A percentile compares a stretch with the other conserved stretches of the same genome.
Evolutionary conservation across 169 alveolate genomes (phyloP).

Genomic region (Babesia bigemina): DNA sequence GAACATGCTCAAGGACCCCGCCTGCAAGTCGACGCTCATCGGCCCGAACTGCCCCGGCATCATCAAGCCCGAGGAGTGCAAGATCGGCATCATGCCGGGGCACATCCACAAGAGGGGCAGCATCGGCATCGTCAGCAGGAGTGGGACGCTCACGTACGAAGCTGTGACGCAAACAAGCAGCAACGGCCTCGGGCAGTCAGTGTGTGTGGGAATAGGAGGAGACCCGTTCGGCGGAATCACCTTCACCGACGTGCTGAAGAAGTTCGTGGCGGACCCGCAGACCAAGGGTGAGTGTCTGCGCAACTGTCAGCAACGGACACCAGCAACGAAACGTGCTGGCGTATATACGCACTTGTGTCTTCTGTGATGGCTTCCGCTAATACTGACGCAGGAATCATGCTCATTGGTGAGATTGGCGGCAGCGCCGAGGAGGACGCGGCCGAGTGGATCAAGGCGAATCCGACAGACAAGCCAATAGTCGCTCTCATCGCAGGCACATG

Average conservation of each 20-base stretch:
- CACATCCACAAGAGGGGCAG: constrained; percentile 90
- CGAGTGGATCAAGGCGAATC: constrained; percentile 89
- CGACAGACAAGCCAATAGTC: constrained; percentile 91
- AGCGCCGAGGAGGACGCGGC: constrained; percentile 97
- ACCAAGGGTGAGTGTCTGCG: constrained; percentile 86
- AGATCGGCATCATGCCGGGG: constrained; percentile 99
- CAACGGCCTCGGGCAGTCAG: constrained; percentile 96
- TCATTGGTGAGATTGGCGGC: constrained; percentile 99
- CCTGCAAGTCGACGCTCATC: constrained; percentile 86
- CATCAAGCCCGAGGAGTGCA: constrained; percentile 98
- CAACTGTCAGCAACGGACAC: not conserved
- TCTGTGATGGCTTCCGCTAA: not conserved
- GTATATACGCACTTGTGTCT: not conserved
- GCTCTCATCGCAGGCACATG: constrained; percentile 96
- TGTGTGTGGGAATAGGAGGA: constrained; percentile 98
- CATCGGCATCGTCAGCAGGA: constrained; percentile 87
- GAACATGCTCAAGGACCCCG: constrained; percentile 75
- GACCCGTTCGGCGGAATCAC: constrained; percentile 98
- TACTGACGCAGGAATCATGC: constrained; percentile 81
- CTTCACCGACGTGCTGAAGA: constrained; percentile 94
- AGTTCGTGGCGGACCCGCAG: constrained; percentile 91
- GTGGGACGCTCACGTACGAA: constrained; percentile 96
- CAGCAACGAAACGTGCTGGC: not conserved
- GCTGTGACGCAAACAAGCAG: constrained; percentile 97
- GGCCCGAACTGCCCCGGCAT: constrained; percentile 99